A percentile compares a stretch with the other conserved stretches of the same genome.
These are phyloP conservation scores for Pythium chondricola DNA, from an alignment of 352 stramenopile genomes.

Conservation along the genomic window DNA sequence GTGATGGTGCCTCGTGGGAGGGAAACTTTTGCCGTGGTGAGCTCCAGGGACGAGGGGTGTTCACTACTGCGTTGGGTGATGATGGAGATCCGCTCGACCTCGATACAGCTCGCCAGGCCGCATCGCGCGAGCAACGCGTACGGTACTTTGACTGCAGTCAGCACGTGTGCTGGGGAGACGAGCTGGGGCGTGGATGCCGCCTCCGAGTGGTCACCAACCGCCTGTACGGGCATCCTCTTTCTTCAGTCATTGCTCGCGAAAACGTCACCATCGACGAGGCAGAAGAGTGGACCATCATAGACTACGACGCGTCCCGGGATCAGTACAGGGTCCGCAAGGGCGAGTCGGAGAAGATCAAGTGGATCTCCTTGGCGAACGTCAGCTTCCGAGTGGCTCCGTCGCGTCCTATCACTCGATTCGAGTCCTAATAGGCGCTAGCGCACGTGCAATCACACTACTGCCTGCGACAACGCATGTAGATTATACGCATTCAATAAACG, in stretches of 20 bases:
- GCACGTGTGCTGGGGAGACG: constrained; percentile 64
- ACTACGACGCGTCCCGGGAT: constrained; percentile 35
- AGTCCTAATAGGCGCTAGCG: constrained; percentile 6
- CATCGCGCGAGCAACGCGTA: constrained; percentile 16
- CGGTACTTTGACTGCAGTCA: constrained; percentile 56
- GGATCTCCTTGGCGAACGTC: constrained; percentile 44
- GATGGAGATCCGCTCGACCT: constrained; percentile 3
- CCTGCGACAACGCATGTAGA: too few species aligned
- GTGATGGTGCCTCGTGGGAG: constrained; percentile 46
- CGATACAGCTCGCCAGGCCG: constrained; percentile 4
- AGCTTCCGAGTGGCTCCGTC: constrained; percentile 35
- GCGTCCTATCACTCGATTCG: constrained; percentile 25
- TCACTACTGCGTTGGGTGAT: constrained; percentile 24
- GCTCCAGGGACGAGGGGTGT: constrained; percentile 54
- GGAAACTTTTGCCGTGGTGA: constrained; percentile 55
- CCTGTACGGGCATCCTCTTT: constrained; percentile 33
- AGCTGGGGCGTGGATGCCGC: constrained; percentile 42
- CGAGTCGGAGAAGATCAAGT: constrained; percentile 33
- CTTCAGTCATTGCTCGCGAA: constrained; percentile 24
- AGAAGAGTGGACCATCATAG: constrained; percentile 43
- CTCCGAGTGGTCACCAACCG: constrained; percentile 38
- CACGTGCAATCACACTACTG: too few species aligned
- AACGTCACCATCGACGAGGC: constrained; percentile 39
- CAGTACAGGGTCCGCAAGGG: constrained; percentile 36
- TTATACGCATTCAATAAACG: too few species aligned